A percentile compares a stretch with the other conserved stretches of the same genome.
phyloP scores from a whole-genome alignment of 768 basidiomycete genomes.

The Lentinula guzmanii region DNA sequence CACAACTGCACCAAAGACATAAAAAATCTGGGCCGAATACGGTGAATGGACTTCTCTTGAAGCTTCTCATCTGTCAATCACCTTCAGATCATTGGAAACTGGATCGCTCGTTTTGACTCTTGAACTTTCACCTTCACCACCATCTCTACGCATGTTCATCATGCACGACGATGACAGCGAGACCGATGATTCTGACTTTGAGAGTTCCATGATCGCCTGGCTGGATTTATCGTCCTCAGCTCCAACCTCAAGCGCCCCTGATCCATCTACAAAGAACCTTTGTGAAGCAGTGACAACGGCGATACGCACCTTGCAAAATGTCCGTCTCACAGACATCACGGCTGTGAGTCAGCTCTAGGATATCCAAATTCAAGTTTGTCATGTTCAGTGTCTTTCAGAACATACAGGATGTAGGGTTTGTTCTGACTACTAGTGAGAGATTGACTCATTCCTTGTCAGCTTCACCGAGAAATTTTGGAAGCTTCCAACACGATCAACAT shows the following conservation, averaged over 20 bases:
- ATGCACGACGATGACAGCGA: neutral
- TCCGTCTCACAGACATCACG: neutral
- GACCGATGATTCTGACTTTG: slow-evolving; percentile 3
- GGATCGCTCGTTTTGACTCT: neutral
- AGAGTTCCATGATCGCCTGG: slow-evolving; percentile 3
- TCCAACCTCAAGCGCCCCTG: neutral
- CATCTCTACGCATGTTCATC: neutral
- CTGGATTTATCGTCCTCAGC: neutral
- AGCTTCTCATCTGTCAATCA: slow-evolving; percentile 3
- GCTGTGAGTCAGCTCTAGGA: neutral
- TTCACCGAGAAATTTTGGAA: slow-evolving; percentile 12
- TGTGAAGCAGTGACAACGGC: neutral
- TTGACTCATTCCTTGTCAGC: neutral
- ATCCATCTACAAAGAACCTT: neutral
- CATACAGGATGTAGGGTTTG: too few species aligned
- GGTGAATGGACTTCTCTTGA: neutral
- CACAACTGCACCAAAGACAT: slow-evolving; percentile 50
- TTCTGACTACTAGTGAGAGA: neutral
- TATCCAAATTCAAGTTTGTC: neutral
- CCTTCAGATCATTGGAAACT: neutral
- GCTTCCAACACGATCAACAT: slow-evolving; percentile 16
- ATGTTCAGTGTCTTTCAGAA: neutral
- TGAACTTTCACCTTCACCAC: neutral
- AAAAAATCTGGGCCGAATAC: slow-evolving; percentile 10
- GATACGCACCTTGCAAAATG: neutral